Conservation (phyloP, 2,329 filamentous ascomycete genomes). For the Mariannaea elegans region DNA sequence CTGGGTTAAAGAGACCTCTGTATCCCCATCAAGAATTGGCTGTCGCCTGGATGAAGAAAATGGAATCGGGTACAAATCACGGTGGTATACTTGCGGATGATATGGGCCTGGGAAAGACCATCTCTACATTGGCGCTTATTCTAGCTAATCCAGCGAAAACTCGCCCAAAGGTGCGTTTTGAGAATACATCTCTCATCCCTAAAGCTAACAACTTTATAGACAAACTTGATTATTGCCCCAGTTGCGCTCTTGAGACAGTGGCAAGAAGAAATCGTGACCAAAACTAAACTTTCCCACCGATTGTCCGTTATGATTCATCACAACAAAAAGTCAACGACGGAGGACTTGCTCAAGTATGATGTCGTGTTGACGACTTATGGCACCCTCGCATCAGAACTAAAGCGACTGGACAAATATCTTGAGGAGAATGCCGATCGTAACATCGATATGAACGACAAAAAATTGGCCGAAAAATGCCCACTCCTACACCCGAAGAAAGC, state of each 20-base stretch:
- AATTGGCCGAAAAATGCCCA: conserved; percentile 54
- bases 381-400: conserved; percentile 71
- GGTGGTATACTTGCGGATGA: conserved; percentile 94
- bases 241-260: conserved; percentile 85
- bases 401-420: conserved; percentile 64
- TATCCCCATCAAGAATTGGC: conserved; percentile 88
- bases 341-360: conserved; percentile 73
- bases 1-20: conserved; percentile 71
- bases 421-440: conserved; percentile 55
- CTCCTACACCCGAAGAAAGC: conserved; percentile 68
- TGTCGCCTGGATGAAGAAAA: conserved; percentile 83
- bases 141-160: conserved; percentile 69
- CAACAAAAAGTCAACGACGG: conserved; percentile 68
- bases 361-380: conserved; percentile 89
- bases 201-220: conserved; percentile 60
- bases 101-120: conserved; percentile 92
- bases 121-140: conserved; percentile 83
- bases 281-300: conserved; percentile 67
- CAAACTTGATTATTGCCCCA: conserved; percentile 84
- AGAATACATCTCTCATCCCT: background rate
- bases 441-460: conserved; percentile 49
- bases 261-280: conserved; percentile 79
- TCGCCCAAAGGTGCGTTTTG: conserved; percentile 43
- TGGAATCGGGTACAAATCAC: conserved; percentile 79
- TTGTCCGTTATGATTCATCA: conserved; percentile 77